Conservation (phyloP, 2,329 filamentous ascomycete genomes). For the Tolypocladium ophioglossoides region DNA sequence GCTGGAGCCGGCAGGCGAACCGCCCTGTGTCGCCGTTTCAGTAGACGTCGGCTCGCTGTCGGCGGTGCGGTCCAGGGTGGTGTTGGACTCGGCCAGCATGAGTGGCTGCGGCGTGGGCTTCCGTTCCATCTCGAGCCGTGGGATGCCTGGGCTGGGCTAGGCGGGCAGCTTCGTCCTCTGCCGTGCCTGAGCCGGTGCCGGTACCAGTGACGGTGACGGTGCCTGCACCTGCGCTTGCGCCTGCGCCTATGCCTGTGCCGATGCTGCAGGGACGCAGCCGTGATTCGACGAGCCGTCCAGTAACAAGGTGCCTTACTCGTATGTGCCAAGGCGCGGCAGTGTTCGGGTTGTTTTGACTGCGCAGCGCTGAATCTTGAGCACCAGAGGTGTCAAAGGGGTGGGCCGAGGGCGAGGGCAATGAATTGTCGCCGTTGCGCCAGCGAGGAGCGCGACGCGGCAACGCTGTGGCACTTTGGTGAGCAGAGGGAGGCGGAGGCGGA, state of each 20-base stretch:
- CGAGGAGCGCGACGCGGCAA: background rate
- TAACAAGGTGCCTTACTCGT: background rate
- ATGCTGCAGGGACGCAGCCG: background rate
- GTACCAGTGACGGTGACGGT: background rate
- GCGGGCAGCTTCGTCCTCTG: background rate
- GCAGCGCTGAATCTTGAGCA: background rate
- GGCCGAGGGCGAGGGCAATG: background rate
- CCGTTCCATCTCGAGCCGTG: constrained; percentile 36
- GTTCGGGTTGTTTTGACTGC: background rate
- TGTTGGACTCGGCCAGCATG: constrained; percentile 33
- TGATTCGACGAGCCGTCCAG: background rate
- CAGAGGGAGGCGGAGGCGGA: too few relatives aligned
- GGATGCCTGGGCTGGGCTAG: background rate
- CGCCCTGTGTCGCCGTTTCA: constrained; percentile 15
- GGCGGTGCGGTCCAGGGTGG: constrained; percentile 18
- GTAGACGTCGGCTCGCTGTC: constrained; percentile 14
- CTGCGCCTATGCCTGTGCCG: background rate
- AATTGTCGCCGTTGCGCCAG: background rate
- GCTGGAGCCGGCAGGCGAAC: constrained; percentile 24
- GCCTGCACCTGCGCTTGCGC: background rate
- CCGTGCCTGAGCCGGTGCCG: background rate
- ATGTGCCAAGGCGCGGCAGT: background rate
- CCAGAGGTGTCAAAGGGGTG: background rate
- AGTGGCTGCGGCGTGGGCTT: constrained; percentile 49
- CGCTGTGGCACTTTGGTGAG: background rate